Base-by-base conservation (phyloP, 768 basidiomycete species). In the Sporobolomyces phaffii region DNA sequence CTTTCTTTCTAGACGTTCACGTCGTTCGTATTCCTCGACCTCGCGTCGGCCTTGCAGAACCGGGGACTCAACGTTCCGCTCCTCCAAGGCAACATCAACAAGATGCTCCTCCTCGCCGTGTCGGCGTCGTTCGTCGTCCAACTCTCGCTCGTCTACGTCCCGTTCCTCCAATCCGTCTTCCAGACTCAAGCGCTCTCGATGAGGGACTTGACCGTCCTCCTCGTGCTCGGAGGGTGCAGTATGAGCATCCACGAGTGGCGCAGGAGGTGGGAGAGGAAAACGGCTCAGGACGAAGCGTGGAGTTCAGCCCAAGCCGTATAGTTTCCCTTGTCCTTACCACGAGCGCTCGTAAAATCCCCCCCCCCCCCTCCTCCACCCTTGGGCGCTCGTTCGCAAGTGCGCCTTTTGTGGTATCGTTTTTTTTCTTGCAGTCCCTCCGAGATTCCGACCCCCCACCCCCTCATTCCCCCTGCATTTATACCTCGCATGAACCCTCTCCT, bases 11-110 rank as follows among this genome's bases (percentile, higher is more conserved):
- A 96, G 94, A 96, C 94, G 29, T 98, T 98, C 78, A 89, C 92
- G 22, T 88, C 86, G 76, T 98, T 98, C 79, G 94, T 98, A 64
- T 90, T 97, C 81, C 87, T 98, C 68, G 94, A 98, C 78, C 84
- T 98, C 48, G 88, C 91, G 14, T 97, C 92, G 43, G 94, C 94
- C 1, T 78, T 96, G 36, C 93, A 98, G 77, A 94, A 90, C 77
- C 89, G 94, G 60, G 91, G 91, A 15, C 83, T 98, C 20, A 86
- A 87, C 47, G 94, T 91, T 73, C 86, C 85, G 9, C 75, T 97
- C 34, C 80, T 84, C 63, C 51, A 68, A 31, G 64, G 66, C 33
- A 47, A 26, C n/a, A 86, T 87, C 75, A 98, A 98, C 81, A 83
- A 83, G 74, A 93, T 97, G 90, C 82, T 97, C 64, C 78, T 94